These are phyloP conservation scores for Saccharomycopsis hybrid DNA, from an alignment of 1,139 yeast genomes.

Conservation along the genomic window DNA sequence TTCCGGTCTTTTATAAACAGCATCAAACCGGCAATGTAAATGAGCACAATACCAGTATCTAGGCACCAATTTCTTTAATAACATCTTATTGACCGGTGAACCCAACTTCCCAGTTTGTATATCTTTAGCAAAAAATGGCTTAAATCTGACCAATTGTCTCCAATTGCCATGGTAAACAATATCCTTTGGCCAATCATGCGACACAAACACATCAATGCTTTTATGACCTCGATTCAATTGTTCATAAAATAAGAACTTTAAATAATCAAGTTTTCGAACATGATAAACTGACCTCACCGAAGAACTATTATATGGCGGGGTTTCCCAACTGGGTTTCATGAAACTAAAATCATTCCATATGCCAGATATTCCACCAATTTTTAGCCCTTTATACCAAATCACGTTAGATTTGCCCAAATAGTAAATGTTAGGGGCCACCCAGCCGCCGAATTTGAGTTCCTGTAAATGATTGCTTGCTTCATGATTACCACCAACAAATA, in stretches of 20 bases:
- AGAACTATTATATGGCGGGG: constrained; percentile 41
- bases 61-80: constrained; percentile 55
- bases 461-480: constrained; percentile 76
- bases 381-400: constrained; percentile 64
- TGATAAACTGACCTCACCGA: constrained; percentile 65
- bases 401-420: constrained; percentile 77
- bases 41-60: constrained; percentile 84
- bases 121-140: constrained; percentile 67
- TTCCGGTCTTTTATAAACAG: constrained; percentile 28
- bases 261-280: constrained; percentile 55
- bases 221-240: constrained; percentile 17
- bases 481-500: constrained; percentile 94
- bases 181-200: constrained; percentile 96
- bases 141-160: constrained; percentile 40
- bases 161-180: constrained; percentile 62
- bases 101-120: constrained; percentile 60
- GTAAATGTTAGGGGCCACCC: constrained; percentile 87
- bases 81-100: constrained; percentile 57
- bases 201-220: constrained; percentile 48
- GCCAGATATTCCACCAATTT: constrained; percentile 82
- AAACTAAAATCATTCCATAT: constrained; percentile 56
- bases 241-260: constrained; percentile 42
- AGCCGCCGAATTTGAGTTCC: constrained; percentile 82
- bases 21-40: constrained; percentile 70
- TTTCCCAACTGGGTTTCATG: constrained; percentile 35